phyloP scores from a whole-genome alignment of 2,329 filamentous ascomycete genomes.

The Penicillium sp. region DNA sequence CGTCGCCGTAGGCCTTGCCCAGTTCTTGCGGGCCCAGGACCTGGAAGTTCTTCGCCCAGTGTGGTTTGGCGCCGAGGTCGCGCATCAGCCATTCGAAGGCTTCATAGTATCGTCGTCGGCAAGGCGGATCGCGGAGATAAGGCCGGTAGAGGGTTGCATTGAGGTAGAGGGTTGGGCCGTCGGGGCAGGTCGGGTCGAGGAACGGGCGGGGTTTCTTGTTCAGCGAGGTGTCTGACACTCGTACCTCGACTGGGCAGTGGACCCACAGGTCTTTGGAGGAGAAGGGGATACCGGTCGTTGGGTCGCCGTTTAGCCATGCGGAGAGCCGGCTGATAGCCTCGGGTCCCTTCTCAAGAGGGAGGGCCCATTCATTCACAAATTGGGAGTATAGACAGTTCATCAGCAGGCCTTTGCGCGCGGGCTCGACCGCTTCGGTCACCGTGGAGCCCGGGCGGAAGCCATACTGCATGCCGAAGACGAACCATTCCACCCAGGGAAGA shows the following conservation, averaged over 20 bases:
- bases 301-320: conserved; percentile 80
- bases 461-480: conserved; percentile 97
- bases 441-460: conserved; percentile 72
- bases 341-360: conserved; percentile 81
- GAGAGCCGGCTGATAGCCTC: conserved; percentile 82
- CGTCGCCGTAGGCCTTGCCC: conserved; percentile 67
- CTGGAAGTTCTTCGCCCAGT: conserved; percentile 92
- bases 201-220: conserved; percentile 58
- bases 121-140: conserved; percentile 76
- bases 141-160: conserved; percentile 89
- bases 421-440: conserved; percentile 74
- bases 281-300: conserved; percentile 75
- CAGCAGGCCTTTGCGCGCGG: conserved; percentile 75
- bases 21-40: conserved; percentile 61
- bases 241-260: conserved; percentile 90
- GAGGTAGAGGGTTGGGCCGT: conserved; percentile 79
- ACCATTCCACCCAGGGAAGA: conserved; percentile 89
- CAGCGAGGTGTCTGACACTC: conserved; percentile 70
- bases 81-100: conserved; percentile 91
- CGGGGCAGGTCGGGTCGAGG: conserved; percentile 70
- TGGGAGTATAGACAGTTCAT: conserved; percentile 99
- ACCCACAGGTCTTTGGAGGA: conserved; percentile 78
- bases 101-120: conserved; percentile 76
- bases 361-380: conserved; percentile 97
- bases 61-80: conserved; percentile 76